Evolutionary conservation across 2,329 filamentous ascomycete species (phyloP).

Genomic region (Endothia cerciana): DNA sequence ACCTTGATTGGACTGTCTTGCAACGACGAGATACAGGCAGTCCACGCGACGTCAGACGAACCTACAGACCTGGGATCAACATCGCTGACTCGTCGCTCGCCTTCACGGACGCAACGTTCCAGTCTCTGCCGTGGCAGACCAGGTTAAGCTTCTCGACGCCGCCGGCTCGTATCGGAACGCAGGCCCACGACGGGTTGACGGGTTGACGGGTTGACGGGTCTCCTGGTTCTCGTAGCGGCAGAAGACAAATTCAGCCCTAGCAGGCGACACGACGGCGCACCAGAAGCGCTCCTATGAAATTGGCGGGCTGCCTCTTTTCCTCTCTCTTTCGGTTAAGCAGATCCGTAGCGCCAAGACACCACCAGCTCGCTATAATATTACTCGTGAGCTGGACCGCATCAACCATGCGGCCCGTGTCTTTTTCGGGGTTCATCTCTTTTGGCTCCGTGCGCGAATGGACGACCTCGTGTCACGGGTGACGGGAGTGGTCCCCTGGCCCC

Average conservation of each 20-base stretch:
- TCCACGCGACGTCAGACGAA: neutral
- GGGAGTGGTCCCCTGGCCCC: neutral
- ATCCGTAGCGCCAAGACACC: constrained; percentile 4
- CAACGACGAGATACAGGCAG: neutral
- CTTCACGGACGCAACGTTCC: constrained; percentile 7
- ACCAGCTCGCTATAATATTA: constrained; percentile 6
- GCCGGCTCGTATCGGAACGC: constrained; percentile 6
- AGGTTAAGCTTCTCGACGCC: neutral
- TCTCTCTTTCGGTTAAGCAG: constrained; percentile 2
- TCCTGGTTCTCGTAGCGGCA: neutral
- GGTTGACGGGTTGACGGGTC: neutral
- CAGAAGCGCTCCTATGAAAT: neutral
- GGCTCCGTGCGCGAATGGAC: constrained; percentile 1
- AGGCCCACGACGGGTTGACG: neutral
- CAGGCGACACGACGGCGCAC: neutral
- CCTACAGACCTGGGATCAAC: neutral
- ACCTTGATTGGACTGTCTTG: neutral
- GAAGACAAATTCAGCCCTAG: neutral
- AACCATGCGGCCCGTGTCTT: neutral
- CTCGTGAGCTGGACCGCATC: neutral
- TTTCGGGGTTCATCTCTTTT: constrained; percentile 2
- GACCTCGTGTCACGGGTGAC: constrained; percentile 13
- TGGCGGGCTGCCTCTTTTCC: neutral
- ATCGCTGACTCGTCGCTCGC: neutral
- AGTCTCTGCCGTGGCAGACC: neutral